Base-by-base conservation (phyloP, 1,284 basidiomycete genomes). In the Cutaneotrichosporon spelunceum region DNA sequence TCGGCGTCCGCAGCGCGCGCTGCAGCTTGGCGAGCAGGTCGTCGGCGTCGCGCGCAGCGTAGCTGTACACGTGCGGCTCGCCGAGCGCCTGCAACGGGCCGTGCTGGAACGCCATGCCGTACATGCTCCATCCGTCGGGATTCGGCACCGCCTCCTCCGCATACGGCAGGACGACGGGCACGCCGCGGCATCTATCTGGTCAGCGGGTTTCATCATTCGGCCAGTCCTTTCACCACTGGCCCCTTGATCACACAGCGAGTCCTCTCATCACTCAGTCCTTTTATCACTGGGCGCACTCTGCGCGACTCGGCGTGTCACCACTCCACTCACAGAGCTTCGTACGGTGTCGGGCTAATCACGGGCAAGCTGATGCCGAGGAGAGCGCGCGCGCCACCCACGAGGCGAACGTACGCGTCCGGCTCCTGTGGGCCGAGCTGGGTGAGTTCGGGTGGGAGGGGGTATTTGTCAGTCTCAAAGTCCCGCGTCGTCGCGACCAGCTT, bases 81-180 rank as follows among this genome's bases (percentile, higher is more conserved):
- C 75, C 76, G 23, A 77, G 56, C 1, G 55, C 53, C 19, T 67
- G 60, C 1, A 72, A 73, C 23, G 75, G 75, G 14, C 75, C 76
- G 58, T 77, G 75, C 60, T 79, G 77, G 48, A 30, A 50, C 16
- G n/a, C 34, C 26, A n/a, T 26, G 48, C 27, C 26, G 26, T 27
- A 64, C 26, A 27, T n/a, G 19, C 42, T 14, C 56, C 58, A 56
- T 0, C 58, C 58, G 4, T 14, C 23, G n/a, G 50, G 45, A 4
- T 16, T 16, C 13, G 50, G 49, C 13, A 5, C 19, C 26, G 19
- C 16, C 14, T 7, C 14, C 7, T 36, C 11, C 14, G 16, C n/a
- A 62, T 72, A 72, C 2, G 78, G 76, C 21, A 79, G 56, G 16
- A 79, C 70, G 24, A 75, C 72, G 1, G 78, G 78, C 5, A 73